Evolutionary conservation across 495 filamentous ascomycete species (phyloP).

Genomic region (Penicillium lagena): DNA sequence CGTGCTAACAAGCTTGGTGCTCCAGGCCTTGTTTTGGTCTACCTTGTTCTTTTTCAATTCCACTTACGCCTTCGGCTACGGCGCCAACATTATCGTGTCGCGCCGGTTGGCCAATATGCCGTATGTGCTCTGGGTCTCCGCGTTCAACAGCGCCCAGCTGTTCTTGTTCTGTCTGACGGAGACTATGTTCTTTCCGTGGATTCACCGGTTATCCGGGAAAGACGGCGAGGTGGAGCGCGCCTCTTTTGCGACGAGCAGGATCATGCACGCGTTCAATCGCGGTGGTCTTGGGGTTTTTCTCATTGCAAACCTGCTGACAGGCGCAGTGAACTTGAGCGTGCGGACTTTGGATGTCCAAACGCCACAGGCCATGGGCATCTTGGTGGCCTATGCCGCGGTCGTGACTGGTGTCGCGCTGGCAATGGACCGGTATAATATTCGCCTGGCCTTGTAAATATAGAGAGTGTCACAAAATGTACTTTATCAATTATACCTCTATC

Average conservation of each 20-base stretch:
- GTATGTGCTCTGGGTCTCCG: conserved; percentile 84
- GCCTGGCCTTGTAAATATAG: conserved; percentile 52
- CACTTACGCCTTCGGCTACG: conserved; percentile 60
- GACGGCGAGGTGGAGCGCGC: conserved; percentile 47
- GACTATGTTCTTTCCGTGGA: conserved; percentile 64
- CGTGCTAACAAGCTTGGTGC: conserved; percentile 52
- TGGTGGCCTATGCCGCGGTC: conserved; percentile 63
- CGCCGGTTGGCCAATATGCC: conserved; percentile 88
- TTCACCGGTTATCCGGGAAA: conserved; percentile 48
- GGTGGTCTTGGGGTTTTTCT: conserved; percentile 87
- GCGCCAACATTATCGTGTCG: conserved; percentile 62
- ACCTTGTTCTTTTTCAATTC: conserved; percentile 60
- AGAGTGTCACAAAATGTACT: too few relatives aligned
- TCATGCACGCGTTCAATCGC: conserved; percentile 77
- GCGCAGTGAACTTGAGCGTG: conserved; percentile 77
- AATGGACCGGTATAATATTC: conserved; percentile 66
- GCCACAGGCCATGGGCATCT: conserved; percentile 59
- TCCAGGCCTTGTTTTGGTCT: conserved; percentile 60
- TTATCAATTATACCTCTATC: too few relatives aligned
- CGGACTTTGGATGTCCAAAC: conserved; percentile 67
- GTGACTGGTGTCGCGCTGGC: conserved; percentile 62
- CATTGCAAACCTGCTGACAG: conserved; percentile 82
- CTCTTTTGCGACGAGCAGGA: conserved; percentile 65
- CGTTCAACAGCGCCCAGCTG: conserved; percentile 80
- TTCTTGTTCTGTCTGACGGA: conserved; percentile 72